Evolutionary conservation across 768 basidiomycete genomes (phyloP).

Genomic region (Leucocoprinus birnbaumii): DNA sequence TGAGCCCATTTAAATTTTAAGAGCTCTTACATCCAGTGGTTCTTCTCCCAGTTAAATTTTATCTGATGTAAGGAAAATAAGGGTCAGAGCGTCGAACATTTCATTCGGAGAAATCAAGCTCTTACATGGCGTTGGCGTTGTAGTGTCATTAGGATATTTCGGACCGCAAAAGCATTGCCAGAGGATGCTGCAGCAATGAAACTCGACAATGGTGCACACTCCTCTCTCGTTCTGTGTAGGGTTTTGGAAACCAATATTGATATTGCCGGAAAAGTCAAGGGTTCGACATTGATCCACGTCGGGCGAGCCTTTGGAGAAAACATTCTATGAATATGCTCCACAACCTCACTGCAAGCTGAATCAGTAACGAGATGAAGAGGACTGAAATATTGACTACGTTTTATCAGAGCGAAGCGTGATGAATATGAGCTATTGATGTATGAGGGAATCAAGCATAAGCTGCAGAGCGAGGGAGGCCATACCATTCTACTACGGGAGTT

Average conservation of each 20-base stretch:
- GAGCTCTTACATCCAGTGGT: slow-evolving; percentile 61
- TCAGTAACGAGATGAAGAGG: background rate
- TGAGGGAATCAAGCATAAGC: background rate
- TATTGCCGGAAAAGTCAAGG: slow-evolving; percentile 54
- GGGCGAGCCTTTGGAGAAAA: slow-evolving; percentile 55
- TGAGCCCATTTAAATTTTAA: background rate
- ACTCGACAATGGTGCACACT: slow-evolving; percentile 48
- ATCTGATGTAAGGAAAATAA: slow-evolving; percentile 39
- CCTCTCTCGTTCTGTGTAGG: slow-evolving; percentile 55
- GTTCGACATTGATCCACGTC: slow-evolving; percentile 68
- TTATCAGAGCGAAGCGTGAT: slow-evolving; percentile 59
- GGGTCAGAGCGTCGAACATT: background rate
- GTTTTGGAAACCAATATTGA: slow-evolving; percentile 60
- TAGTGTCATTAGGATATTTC: slow-evolving; percentile 60
- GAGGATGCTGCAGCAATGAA: slow-evolving; percentile 56
- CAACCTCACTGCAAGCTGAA: slow-evolving; percentile 30
- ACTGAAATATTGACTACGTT: slow-evolving; percentile 27
- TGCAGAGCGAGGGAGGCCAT: slow-evolving; percentile 11
- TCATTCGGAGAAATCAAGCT: background rate
- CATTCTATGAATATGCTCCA: slow-evolving; percentile 53
- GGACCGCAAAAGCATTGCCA: slow-evolving; percentile 70
- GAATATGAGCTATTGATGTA: slow-evolving; percentile 52
- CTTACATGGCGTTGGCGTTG: slow-evolving; percentile 62
- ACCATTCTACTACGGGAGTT: slow-evolving; percentile 69
- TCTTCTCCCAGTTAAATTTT: slow-evolving; percentile 59